Conservation (phyloP, 208 protist genomes). For the Lotmaria passim region DNA sequence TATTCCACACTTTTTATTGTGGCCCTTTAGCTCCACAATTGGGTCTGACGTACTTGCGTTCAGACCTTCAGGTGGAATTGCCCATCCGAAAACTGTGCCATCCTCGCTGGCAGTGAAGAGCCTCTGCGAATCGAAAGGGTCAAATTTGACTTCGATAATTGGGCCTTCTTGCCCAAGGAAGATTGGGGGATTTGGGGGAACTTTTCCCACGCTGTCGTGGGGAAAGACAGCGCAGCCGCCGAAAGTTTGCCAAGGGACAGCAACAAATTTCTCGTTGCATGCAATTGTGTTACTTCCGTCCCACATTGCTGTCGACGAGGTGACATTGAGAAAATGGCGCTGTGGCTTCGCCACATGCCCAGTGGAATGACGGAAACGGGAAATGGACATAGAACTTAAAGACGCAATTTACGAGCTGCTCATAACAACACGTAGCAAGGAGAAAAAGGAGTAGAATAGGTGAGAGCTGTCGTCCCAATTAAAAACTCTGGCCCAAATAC, state of each 20-base stretch:
- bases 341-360: slow-evolving; percentile 44
- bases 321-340: slow-evolving; percentile 38
- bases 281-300: slow-evolving; percentile 74
- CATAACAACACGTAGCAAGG: background rate
- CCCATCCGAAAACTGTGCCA: slow-evolving; percentile 70
- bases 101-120: slow-evolving; percentile 85
- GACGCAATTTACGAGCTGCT: background rate
- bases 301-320: slow-evolving; percentile 56
- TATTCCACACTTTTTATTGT: slow-evolving; percentile 79
- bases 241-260: slow-evolving; percentile 55
- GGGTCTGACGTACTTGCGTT: slow-evolving; percentile 40
- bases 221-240: slow-evolving; percentile 59
- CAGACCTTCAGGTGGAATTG: slow-evolving; percentile 65
- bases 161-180: slow-evolving; percentile 66
- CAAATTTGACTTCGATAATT: slow-evolving; percentile 78
- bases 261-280: slow-evolving; percentile 71
- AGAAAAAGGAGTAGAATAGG: background rate
- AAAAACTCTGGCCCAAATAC: too few species aligned
- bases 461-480: too few species aligned
- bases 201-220: slow-evolving; percentile 45
- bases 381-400: slow-evolving; percentile 78
- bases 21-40: slow-evolving; percentile 52
- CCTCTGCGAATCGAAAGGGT: slow-evolving; percentile 72
- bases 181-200: slow-evolving; percentile 47
- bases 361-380: slow-evolving; percentile 70